phyloP scores from a whole-genome alignment of 768 basidiomycete genomes.

The Russula abietina region DNA sequence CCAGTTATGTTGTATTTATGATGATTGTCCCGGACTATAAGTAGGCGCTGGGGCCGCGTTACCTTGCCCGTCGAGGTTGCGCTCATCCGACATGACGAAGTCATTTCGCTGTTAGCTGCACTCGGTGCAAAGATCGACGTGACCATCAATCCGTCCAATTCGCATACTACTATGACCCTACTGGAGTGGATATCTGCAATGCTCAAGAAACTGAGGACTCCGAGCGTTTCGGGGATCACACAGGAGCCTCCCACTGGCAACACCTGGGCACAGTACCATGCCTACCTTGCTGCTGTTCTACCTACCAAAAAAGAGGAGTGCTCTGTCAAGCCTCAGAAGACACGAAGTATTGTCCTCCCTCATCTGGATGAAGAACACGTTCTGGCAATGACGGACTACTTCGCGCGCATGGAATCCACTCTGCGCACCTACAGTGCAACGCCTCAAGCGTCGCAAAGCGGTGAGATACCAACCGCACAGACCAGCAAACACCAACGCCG shows the following conservation, averaged over 20 bases:
- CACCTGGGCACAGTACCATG: constrained; percentile 4
- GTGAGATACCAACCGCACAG: neutral
- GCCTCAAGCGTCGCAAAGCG: neutral
- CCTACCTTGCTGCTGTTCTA: neutral
- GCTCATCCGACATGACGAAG: constrained; percentile 26
- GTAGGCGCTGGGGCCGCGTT: constrained; percentile 1
- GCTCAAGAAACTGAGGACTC: neutral
- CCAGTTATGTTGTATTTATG: neutral
- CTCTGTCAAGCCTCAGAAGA: neutral
- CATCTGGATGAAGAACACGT: neutral
- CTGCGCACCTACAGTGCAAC: neutral
- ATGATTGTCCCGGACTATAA: neutral
- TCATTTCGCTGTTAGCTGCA: constrained; percentile 28
- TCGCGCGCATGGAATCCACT: neutral
- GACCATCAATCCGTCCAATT: neutral
- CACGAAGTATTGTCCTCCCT: neutral
- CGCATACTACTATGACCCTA: constrained; percentile 10
- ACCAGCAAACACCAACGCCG: neutral
- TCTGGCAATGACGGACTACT: neutral
- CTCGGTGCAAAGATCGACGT: constrained; percentile 29
- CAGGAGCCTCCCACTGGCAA: neutral
- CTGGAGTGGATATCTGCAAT: constrained; percentile 26
- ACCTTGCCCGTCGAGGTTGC: constrained; percentile 29
- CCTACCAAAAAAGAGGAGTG: neutral
- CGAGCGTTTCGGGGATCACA: neutral